Evolutionary conservation across 2,329 filamentous ascomycete species (phyloP).

Genomic region (Fusarium continuum): DNA sequence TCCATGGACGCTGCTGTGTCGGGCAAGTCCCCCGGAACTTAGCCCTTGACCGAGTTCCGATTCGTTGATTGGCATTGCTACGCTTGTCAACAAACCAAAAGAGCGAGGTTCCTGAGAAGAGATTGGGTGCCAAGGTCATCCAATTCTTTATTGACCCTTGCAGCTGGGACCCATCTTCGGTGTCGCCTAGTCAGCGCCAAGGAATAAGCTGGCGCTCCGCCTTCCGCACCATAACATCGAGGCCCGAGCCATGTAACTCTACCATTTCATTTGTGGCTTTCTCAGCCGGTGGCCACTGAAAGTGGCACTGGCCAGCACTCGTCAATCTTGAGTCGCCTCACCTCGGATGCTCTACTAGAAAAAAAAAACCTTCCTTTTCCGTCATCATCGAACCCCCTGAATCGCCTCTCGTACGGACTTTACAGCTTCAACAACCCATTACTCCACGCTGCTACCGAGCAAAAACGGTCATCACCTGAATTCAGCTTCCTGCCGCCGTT

Average conservation of each 20-base stretch:
- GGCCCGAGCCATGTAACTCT: constrained; percentile 19
- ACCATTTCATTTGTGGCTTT: constrained; percentile 15
- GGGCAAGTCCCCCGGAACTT: too few species aligned
- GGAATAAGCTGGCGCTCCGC: constrained; percentile 7
- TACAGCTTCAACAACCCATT: neutral
- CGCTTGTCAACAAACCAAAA: neutral
- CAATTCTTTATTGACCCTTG: neutral
- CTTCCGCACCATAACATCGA: constrained; percentile 20
- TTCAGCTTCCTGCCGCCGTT: neutral
- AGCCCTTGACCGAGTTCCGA: too few species aligned
- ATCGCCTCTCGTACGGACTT: neutral
- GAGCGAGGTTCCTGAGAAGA: neutral
- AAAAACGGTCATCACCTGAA: neutral
- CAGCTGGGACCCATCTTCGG: neutral
- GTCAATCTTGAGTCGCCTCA: constrained; percentile 9
- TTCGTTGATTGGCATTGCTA: too few species aligned
- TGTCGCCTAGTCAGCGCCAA: constrained; percentile 13
- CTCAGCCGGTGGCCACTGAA: neutral
- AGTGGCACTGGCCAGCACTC: constrained; percentile 15
- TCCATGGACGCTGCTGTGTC: too few species aligned
- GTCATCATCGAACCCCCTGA: constrained; percentile 7
- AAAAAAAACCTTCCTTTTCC: constrained; percentile 5
- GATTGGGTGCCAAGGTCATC: neutral
- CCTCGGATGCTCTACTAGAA: neutral
- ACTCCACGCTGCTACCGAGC: neutral